Evolutionary conservation across 2,329 filamentous ascomycete species (phyloP).

Genomic region (Teratosphaeria pseudoeucalypti): DNA sequence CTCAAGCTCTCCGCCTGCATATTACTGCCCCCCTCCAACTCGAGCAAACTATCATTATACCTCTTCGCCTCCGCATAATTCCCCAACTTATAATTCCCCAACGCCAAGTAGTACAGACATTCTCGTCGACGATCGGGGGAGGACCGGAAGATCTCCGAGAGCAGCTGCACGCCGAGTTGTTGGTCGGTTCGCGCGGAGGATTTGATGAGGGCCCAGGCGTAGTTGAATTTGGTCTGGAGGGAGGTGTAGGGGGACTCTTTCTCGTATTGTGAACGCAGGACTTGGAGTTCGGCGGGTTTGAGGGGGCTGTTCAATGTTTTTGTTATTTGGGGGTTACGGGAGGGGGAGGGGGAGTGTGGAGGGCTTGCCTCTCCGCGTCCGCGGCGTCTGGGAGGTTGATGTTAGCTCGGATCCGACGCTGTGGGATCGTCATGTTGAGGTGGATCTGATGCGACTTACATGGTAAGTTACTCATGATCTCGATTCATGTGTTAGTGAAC

Average conservation of each 20-base stretch:
- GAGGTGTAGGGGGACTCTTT: slow-evolving; percentile 96
- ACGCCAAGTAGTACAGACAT: slow-evolving; percentile 94
- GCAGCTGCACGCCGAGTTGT: slow-evolving; percentile 84
- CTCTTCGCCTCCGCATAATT: slow-evolving; percentile 91
- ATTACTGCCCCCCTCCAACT: slow-evolving; percentile 78
- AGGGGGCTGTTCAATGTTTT: slow-evolving; percentile 52
- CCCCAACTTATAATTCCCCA: slow-evolving; percentile 96
- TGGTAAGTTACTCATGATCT: slow-evolving; percentile 28
- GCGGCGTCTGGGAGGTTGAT: slow-evolving; percentile 63
- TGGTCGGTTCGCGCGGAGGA: slow-evolving; percentile 75
- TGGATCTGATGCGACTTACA: slow-evolving; percentile 28
- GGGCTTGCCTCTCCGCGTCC: slow-evolving; percentile 78
- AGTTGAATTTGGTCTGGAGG: slow-evolving; percentile 99
- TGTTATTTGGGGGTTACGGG: not conserved
- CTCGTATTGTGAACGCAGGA: slow-evolving; percentile 87
- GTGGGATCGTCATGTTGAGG: slow-evolving; percentile 15
- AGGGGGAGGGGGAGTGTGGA: not conserved
- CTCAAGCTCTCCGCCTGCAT: slow-evolving; percentile 81
- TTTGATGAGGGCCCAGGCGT: slow-evolving; percentile 97
- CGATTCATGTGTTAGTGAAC: slow-evolving; percentile 2
- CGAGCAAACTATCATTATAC: slow-evolving; percentile 87
- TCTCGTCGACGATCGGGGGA: slow-evolving; percentile 88
- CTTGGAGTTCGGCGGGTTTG: slow-evolving; percentile 82
- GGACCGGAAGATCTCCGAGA: slow-evolving; percentile 92
- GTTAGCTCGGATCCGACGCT: not conserved